Conservation (phyloP, 345 rosid genomes). For the Hevea brasiliensis region DNA sequence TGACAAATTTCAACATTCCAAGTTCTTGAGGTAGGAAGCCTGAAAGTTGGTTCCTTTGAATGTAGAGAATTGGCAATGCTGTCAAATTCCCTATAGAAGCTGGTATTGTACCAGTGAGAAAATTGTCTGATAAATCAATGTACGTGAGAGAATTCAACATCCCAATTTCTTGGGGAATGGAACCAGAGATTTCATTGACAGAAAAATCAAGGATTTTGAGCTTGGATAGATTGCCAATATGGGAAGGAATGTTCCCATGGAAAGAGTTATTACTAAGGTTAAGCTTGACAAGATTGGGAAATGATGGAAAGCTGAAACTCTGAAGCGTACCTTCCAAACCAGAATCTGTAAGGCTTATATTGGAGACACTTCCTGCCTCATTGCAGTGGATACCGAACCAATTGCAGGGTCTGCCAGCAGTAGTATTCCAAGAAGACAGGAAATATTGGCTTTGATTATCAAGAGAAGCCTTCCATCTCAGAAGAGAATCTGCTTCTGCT, state of each 20-base stretch:
- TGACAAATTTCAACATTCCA: constrained; percentile 23
- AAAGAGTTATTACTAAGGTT: constrained; percentile 14
- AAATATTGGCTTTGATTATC: too few relatives aligned
- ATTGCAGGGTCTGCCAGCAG: too few relatives aligned
- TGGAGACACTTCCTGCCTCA: too few relatives aligned
- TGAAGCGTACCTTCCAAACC: constrained; percentile 4
- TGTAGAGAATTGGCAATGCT: not conserved
- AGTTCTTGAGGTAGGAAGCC: constrained; percentile 29
- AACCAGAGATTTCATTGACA: constrained; percentile 18
- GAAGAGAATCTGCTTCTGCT: too few relatives aligned
- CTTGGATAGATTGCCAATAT: constrained; percentile 22
- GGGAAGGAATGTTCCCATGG: constrained; percentile 25
- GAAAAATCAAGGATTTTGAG: constrained; percentile 17
- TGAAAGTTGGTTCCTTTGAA: not conserved
- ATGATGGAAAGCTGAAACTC: constrained; percentile 27
- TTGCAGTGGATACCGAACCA: too few relatives aligned
- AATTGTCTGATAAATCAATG: constrained; percentile 2
- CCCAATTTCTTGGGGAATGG: constrained; percentile 11
- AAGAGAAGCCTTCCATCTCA: too few relatives aligned
- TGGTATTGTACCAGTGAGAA: not conserved
- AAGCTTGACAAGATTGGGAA: constrained; percentile 17
- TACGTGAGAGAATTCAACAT: constrained; percentile 1
- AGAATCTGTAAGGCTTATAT: constrained; percentile 9
- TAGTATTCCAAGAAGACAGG: too few relatives aligned
- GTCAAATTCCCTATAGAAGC: not conserved